Conservation (phyloP, 345 rosid species). For the Citrus maxima region DNA sequence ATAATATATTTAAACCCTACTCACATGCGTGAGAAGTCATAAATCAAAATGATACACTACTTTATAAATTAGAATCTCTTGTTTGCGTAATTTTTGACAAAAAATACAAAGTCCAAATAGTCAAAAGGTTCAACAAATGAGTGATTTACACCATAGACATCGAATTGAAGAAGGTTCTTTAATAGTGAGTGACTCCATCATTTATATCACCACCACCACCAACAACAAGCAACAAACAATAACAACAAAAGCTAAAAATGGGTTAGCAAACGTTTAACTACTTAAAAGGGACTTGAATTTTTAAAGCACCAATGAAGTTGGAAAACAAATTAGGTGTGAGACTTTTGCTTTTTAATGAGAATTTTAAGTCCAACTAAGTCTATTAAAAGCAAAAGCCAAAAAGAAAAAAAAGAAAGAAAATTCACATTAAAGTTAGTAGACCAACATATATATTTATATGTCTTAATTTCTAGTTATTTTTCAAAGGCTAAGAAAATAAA, state of each 20-base stretch:
- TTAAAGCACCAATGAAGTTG: not conserved
- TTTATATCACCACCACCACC: not conserved
- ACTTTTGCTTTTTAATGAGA: not conserved
- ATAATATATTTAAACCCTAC: not conserved
- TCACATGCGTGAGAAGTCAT: not conserved
- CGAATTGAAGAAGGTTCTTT: not conserved
- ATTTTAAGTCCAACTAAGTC: not conserved
- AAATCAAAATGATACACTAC: too few species aligned
- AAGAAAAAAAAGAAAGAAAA: not conserved
- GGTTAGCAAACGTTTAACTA: not conserved
- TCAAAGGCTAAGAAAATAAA: not conserved
- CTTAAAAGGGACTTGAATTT: not conserved
- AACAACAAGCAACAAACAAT: not conserved
- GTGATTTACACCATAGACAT: too few species aligned
- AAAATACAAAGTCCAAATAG: too few species aligned
- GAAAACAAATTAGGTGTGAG: not conserved
- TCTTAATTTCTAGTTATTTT: not conserved
- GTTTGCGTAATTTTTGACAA: too few species aligned
- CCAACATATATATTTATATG: not conserved
- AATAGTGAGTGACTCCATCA: not conserved
- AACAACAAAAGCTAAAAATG: not conserved
- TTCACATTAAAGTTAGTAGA: not conserved
- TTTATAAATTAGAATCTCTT: too few species aligned
- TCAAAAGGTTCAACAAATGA: too few species aligned
- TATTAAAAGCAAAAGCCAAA: not conserved